These are phyloP conservation scores for Daedaleopsis nitida DNA, from an alignment of 768 basidiomycete species.

Conservation along the genomic window DNA sequence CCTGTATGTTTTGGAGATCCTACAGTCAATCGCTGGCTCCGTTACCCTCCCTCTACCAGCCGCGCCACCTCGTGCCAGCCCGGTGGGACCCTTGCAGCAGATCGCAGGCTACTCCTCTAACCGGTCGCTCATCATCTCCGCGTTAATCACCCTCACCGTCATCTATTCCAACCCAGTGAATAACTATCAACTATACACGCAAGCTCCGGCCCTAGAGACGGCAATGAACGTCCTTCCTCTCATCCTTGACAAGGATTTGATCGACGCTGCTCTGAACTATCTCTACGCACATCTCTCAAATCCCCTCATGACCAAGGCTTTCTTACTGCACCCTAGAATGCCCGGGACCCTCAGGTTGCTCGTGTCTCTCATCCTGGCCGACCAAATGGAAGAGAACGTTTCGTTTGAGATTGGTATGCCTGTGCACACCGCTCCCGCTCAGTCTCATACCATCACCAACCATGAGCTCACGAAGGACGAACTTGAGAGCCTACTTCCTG, in stretches of 20 bases:
- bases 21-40: constrained; percentile 59
- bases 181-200: constrained; percentile 48
- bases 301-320: constrained; percentile 74
- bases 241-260: constrained; percentile 64
- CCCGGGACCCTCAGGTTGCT: constrained; percentile 68
- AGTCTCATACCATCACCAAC: constrained; percentile 45
- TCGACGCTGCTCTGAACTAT: constrained; percentile 74
- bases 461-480: constrained; percentile 77
- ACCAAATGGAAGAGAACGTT: constrained; percentile 72
- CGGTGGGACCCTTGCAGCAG: constrained; percentile 56
- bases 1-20: constrained; percentile 69
- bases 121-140: constrained; percentile 72
- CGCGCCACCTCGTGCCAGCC: constrained; percentile 40
- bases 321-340: constrained; percentile 72
- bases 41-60: constrained; percentile 40
- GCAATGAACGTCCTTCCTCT: constrained; percentile 75
- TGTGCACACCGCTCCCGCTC: constrained; percentile 58
- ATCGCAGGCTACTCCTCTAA: constrained; percentile 64
- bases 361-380: constrained; percentile 64
- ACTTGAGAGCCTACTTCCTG: constrained; percentile 54
- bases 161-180: constrained; percentile 67
- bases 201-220: constrained; percentile 62
- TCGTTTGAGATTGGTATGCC: constrained; percentile 62
- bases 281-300: constrained; percentile 76
- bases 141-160: constrained; percentile 59